These are phyloP conservation scores for Globisporangium megalacanthum DNA, from an alignment of 352 stramenopile genomes.

Conservation along the genomic window DNA sequence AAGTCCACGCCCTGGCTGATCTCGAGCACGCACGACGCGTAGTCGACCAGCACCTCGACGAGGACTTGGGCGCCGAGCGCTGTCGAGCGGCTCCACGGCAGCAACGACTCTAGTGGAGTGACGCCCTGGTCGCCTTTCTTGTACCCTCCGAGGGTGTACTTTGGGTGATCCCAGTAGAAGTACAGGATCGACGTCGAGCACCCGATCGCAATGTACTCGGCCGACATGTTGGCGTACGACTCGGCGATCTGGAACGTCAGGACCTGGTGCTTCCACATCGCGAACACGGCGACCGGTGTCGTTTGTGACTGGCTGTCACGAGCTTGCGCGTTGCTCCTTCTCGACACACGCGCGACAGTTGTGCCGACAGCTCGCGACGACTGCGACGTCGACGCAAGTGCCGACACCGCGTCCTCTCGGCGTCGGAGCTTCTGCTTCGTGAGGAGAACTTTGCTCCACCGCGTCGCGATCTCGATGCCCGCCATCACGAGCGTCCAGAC, in stretches of 20 bases:
- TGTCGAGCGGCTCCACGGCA: neutral
- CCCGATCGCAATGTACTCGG: conserved; percentile 44
- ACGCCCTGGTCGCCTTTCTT: no score
- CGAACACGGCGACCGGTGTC: conserved; percentile 6
- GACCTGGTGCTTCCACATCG: conserved; percentile 20
- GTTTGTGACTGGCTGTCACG: neutral
- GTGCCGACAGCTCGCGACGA: neutral
- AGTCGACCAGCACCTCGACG: conserved; percentile 10
- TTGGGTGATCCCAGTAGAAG: conserved; percentile 30
- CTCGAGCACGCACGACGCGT: conserved; percentile 6
- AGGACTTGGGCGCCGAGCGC: conserved; percentile 2
- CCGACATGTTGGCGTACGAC: conserved; percentile 39
- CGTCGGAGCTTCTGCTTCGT: conserved; percentile 5
- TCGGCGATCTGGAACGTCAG: conserved; percentile 31
- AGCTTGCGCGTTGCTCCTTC: neutral
- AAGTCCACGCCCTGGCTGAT: conserved; percentile 9
- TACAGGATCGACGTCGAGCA: conserved; percentile 37
- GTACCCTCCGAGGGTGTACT: conserved; percentile 13
- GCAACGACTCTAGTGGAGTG: neutral
- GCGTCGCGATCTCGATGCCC: conserved; percentile 23
- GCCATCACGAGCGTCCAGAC: conserved; percentile 24
- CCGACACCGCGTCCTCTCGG: neutral
- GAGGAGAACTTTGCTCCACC: conserved; percentile 18
- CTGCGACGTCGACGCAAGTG: neutral
- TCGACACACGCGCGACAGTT: neutral